phyloP scores from a whole-genome alignment of 345 rosid genomes.

The Melaleuca alternifolia region DNA sequence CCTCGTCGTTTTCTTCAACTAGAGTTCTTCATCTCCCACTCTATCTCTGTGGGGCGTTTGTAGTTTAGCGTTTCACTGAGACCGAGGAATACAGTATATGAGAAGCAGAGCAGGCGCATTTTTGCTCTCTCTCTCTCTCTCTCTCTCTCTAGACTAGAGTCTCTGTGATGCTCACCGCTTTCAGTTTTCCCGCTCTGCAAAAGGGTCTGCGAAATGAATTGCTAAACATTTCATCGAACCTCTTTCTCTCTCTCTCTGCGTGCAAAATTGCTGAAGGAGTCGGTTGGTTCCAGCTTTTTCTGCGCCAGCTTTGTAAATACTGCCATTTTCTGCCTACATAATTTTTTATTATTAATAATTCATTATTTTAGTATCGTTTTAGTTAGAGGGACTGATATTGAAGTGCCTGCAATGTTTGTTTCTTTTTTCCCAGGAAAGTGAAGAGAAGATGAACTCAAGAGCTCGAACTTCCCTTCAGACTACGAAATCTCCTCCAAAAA shows the following conservation, averaged over 20 bases:
- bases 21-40: neutral
- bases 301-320: neutral
- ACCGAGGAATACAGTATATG: slow-evolving; percentile 5
- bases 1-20: slow-evolving; percentile 39
- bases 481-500: slow-evolving; percentile 57
- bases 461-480: slow-evolving; percentile 56
- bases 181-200: slow-evolving; percentile 66
- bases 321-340: neutral
- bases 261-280: neutral
- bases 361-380: neutral
- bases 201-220: neutral
- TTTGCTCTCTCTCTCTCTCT: neutral
- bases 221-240: neutral
- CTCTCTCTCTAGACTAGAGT: slow-evolving; percentile 15
- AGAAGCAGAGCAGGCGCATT: neutral
- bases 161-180: slow-evolving; percentile 26
- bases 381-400: neutral
- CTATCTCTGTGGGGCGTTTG: neutral
- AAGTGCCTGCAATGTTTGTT: slow-evolving; percentile 5
- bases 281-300: neutral
- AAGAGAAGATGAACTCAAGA: slow-evolving; percentile 57
- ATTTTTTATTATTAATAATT: neutral
- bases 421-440: slow-evolving; percentile 9
- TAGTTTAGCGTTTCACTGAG: neutral
- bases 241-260: neutral